A percentile compares a stretch with the other conserved stretches of the same genome.
Conservation (phyloP, 106 monocot genomes). For the Amphibolis antarctica region DNA sequence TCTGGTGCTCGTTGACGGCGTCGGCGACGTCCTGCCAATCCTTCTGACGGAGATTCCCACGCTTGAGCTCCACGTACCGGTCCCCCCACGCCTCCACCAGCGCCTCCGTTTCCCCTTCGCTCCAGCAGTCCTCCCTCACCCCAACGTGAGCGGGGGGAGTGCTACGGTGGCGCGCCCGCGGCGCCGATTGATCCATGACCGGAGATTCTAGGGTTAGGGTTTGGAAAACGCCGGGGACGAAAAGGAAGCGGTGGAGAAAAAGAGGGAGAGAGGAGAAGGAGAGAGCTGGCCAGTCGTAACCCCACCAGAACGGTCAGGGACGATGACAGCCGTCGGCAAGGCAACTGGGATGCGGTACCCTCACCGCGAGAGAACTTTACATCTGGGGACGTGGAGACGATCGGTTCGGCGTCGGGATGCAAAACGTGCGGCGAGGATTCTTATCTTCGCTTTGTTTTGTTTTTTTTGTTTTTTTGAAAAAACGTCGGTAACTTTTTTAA, state of each 20-base stretch:
- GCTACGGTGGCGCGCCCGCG: background rate
- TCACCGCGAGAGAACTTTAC: background rate
- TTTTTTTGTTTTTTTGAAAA: too few relatives aligned
- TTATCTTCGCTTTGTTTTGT: too few relatives aligned
- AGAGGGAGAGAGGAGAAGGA: background rate
- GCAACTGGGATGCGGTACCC: background rate
- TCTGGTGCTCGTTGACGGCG: slow-evolving; percentile 19
- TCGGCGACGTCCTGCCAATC: slow-evolving; percentile 24
- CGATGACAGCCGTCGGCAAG: slow-evolving; percentile 4
- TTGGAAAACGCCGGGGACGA: background rate
- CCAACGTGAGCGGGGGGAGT: background rate
- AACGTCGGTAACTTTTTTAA: too few relatives aligned
- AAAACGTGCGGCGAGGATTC: background rate
- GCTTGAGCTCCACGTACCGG: slow-evolving; percentile 13
- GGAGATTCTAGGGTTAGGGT: background rate
- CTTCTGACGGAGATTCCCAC: slow-evolving; percentile 27
- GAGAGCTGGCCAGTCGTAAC: background rate
- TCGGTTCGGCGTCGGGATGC: background rate
- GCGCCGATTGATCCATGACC: background rate
- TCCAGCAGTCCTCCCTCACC: slow-evolving; percentile 24
- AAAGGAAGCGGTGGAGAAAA: background rate
- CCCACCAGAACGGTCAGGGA: background rate
- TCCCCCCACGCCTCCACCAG: slow-evolving; percentile 26
- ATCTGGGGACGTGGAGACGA: background rate
- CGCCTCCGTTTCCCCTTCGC: slow-evolving; percentile 18